These are phyloP conservation scores for Cornus kousa DNA, from an alignment of 148 eudicot genomes.

Conservation along the genomic window DNA sequence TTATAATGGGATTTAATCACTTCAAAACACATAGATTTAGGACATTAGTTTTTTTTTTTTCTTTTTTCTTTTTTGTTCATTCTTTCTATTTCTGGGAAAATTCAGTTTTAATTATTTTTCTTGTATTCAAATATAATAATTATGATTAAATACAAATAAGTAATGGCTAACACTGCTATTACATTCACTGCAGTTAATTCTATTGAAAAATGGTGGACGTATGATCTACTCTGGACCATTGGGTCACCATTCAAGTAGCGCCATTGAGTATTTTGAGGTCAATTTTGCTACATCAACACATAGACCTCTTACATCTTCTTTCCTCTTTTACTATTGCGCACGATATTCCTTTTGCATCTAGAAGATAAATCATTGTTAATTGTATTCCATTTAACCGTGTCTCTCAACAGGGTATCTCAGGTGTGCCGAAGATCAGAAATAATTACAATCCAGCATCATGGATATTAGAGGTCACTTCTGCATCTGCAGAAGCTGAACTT, in stretches of 20 bases:
- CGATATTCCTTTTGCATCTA: not conserved
- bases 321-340: not conserved
- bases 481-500: conserved; percentile 64
- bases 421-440: conserved; percentile 62
- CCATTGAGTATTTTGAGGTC: conserved; percentile 81
- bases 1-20: not conserved
- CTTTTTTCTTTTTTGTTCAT: not conserved
- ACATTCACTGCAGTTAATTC: conserved; percentile 49
- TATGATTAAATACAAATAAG: not conserved
- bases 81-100: not conserved
- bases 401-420: conserved; percentile 46
- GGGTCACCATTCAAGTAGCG: conserved; percentile 54
- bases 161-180: not conserved
- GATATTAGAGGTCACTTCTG: conserved; percentile 81
- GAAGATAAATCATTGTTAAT: not conserved
- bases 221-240: conserved; percentile 77
- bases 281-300: not conserved
- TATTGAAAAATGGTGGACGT: conserved; percentile 66
- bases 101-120: not conserved
- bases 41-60: not conserved
- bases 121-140: not conserved
- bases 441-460: conserved; percentile 90
- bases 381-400: not conserved
- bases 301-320: not conserved
- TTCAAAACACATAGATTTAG: not conserved